Base-by-base conservation (phyloP, 179 eudicot species). In the Heliamphora pulchella region DNA sequence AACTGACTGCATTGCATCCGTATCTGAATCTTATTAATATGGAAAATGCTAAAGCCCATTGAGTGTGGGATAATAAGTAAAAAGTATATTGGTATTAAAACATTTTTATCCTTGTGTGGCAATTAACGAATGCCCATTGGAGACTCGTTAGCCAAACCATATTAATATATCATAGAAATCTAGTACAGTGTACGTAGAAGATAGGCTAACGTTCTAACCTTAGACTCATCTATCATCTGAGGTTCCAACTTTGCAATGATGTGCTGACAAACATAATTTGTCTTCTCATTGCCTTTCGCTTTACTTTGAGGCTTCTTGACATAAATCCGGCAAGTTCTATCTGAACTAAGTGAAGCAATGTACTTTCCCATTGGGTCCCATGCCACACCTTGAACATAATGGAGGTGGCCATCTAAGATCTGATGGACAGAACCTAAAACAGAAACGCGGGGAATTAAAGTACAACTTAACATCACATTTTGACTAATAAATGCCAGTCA, bases 331-430 rank as follows among this genome's bases (percentile, higher is more conserved):
- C 96, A 92, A 51, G 96, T 91, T 89, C 99, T 89, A 81, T 96
- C 98, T 64, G 98, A 96, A 86, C 99, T 94, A 81, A 96, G 85
- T 61, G 99, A 93, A 68, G 99, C 94, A 77, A 88, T 89, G 80
- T 91, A 96, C 79, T 90, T 92, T 18, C 87, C 81, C 80, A 96
- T 84, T 53, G 99, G 99, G 88, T 94, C 99, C 97, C 97, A 96
- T 64, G 99, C 97, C 50, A 96, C 99, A 79, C 99, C 98, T 87
- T 96, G 99, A 81, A 96, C 99, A 82, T 94, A 96, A 86, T 94
- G 99, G 48, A 87, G 89, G 89, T 96, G 99, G 64, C 86, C 92
- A 86, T 96, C 97, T 80, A 96, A 86, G 76, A 94, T 96, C 88
- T 96, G 99, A 86, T 85, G 91, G 68, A 96, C 98, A 72, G 93